These are phyloP conservation scores for Capsicum chinense DNA, from an alignment of 257 asterid species.

Conservation along the genomic window DNA sequence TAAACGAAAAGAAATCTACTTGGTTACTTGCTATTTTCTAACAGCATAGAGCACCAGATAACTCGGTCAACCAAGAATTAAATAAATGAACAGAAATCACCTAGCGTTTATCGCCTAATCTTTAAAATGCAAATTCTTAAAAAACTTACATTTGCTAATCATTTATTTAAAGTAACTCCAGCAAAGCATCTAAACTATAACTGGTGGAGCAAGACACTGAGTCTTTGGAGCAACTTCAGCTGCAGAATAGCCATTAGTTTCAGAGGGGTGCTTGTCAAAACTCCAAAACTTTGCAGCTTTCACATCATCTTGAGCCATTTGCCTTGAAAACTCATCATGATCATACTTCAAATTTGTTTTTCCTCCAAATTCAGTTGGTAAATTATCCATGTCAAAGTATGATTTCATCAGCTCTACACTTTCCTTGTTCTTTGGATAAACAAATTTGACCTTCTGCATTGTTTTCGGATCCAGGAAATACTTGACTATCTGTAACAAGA, in stretches of 20 bases:
- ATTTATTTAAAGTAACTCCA: not conserved
- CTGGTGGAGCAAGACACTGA: conserved; percentile 51
- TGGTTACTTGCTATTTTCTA: not conserved
- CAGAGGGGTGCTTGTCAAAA: conserved; percentile 50
- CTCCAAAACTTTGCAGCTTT: conserved; percentile 81
- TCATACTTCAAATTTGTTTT: conserved; percentile 76
- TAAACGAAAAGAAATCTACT: not conserved
- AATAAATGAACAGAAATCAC: not conserved
- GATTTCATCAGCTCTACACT: conserved; percentile 84
- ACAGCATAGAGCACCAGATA: not conserved
- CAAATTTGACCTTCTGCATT: conserved; percentile 92
- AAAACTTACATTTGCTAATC: not conserved
- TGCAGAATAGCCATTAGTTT: conserved; percentile 44
- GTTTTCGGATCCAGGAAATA: conserved; percentile 85
- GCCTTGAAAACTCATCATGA: conserved; percentile 85
- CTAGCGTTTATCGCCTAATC: not conserved
- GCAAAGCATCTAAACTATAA: conserved; percentile 18
- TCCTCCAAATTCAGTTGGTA: conserved; percentile 92
- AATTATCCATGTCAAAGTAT: conserved; percentile 79
- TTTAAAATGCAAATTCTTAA: not conserved
- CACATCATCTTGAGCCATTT: conserved; percentile 78
- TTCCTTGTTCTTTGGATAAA: conserved; percentile 86
- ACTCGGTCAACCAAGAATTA: not conserved
- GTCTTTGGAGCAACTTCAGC: conserved; percentile 74
- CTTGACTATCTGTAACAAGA: conserved; percentile 75